Evolutionary conservation across 768 basidiomycete genomes (phyloP).

Genomic region (Boletales sp.): DNA sequence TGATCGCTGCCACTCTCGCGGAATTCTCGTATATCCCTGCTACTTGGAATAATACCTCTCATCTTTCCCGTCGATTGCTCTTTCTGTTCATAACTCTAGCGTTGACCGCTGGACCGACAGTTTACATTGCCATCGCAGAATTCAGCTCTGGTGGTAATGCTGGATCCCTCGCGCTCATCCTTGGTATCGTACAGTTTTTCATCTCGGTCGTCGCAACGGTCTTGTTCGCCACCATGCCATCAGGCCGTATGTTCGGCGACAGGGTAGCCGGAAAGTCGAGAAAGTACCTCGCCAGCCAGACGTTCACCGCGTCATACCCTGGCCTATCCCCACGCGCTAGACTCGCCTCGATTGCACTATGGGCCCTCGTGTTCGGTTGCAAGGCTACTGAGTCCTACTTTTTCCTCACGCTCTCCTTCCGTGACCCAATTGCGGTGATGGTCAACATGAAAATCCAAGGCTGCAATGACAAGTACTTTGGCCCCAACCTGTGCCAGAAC

Average conservation of each 20-base stretch:
- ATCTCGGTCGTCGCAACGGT: constrained; percentile 84
- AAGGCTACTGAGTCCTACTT: constrained; percentile 98
- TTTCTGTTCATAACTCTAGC: constrained; percentile 90
- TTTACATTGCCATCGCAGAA: constrained; percentile 91
- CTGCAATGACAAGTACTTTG: constrained; percentile 85
- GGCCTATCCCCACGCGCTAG: constrained; percentile 58
- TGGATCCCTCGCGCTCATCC: constrained; percentile 79
- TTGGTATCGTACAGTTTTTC: constrained; percentile 95
- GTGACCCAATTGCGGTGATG: constrained; percentile 92
- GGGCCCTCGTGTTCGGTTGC: constrained; percentile 93
- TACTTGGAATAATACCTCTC: constrained; percentile 98
- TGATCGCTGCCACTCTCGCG: constrained; percentile 89
- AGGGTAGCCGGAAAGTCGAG: constrained; percentile 91
- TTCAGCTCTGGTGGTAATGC: constrained; percentile 49
- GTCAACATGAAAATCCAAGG: constrained; percentile 93
- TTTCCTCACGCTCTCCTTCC: constrained; percentile 94
- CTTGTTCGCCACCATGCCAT: constrained; percentile 88
- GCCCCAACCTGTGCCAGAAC: constrained; percentile 78
- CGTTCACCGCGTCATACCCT: constrained; percentile 96
- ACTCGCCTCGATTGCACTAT: constrained; percentile 75
- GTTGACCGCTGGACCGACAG: constrained; percentile 87
- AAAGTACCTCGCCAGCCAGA: constrained; percentile 97
- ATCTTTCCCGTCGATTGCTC: constrained; percentile 85
- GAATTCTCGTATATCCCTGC: constrained; percentile 98
- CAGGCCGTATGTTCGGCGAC: constrained; percentile 98